Conservation (phyloP, 2,329 filamentous ascomycete genomes). For the Sporothrix inflata region DNA sequence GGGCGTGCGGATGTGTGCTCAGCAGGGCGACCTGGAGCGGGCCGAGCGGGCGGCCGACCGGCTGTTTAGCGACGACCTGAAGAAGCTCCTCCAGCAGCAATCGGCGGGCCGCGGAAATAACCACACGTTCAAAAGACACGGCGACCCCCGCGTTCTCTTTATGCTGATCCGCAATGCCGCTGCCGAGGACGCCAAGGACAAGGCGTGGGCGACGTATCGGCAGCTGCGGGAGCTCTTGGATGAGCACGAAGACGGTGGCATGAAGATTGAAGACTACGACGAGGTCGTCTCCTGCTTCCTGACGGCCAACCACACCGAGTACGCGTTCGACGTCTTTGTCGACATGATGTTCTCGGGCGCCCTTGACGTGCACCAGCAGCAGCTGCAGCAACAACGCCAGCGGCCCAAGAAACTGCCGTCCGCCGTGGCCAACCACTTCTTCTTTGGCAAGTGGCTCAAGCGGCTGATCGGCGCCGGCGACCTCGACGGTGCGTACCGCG, state of each 20-base stretch:
- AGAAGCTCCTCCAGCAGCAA: slow-evolving; percentile 39
- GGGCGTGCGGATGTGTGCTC: slow-evolving; percentile 66
- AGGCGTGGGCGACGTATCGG: slow-evolving; percentile 70
- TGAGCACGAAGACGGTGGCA: slow-evolving; percentile 43
- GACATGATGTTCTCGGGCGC: slow-evolving; percentile 80
- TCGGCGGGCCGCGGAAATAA: not conserved
- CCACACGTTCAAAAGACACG: not conserved
- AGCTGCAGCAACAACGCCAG: slow-evolving; percentile 30
- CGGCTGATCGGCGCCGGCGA: slow-evolving; percentile 74
- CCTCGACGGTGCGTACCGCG: slow-evolving; percentile 69
- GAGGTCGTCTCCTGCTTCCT: slow-evolving; percentile 72
- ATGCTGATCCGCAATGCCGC: slow-evolving; percentile 32
- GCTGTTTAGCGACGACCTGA: slow-evolving; percentile 45
- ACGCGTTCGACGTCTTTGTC: slow-evolving; percentile 76
- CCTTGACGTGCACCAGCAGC: slow-evolving; percentile 51
- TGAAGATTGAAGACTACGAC: slow-evolving; percentile 77
- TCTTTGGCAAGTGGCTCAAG: slow-evolving; percentile 88
- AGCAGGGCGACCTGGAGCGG: slow-evolving; percentile 59
- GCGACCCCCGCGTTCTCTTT: slow-evolving; percentile 31
- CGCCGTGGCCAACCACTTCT: slow-evolving; percentile 70
- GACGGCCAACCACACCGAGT: slow-evolving; percentile 63
- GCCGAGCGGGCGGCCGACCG: slow-evolving; percentile 59
- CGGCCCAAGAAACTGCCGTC: slow-evolving; percentile 46
- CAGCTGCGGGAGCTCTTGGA: slow-evolving; percentile 65
- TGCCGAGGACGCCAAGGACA: slow-evolving; percentile 46